A percentile compares a stretch with the other conserved stretches of the same genome.
phyloP scores from a whole-genome alignment of 192 early-diverging fungal species.

The Paraglomus brasilianum region DNA sequence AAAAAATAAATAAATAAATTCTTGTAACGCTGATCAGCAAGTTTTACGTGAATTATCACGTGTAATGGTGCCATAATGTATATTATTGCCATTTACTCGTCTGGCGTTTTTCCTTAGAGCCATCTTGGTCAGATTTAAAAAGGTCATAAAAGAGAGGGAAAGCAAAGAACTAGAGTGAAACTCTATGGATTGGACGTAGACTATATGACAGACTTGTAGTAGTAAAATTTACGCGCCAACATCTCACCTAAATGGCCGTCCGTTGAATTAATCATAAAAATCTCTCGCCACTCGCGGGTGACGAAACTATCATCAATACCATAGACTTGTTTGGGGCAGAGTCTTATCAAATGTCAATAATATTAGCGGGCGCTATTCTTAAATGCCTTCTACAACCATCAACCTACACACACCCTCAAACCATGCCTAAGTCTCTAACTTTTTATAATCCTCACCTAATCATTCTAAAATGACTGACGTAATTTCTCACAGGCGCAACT shows the following conservation, averaged over 20 bases:
- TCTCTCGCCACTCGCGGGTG: slow-evolving; percentile 51
- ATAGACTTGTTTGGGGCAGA: slow-evolving; percentile 83
- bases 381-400: not conserved
- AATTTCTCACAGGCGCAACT: slow-evolving; percentile 64
- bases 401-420: not conserved
- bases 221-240: too few relatives aligned
- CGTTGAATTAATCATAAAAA: slow-evolving; percentile 81
- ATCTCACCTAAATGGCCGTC: slow-evolving; percentile 78
- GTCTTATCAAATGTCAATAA: slow-evolving; percentile 57
- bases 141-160: slow-evolving; percentile 58
- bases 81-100: too few relatives aligned
- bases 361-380: not conserved
- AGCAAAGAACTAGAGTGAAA: slow-evolving; percentile 58
- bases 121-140: slow-evolving; percentile 28
- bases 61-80: too few relatives aligned
- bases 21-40: too few relatives aligned
- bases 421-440: not conserved
- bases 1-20: too few relatives aligned
- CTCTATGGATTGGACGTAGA: slow-evolving; percentile 71
- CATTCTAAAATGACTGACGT: slow-evolving; percentile 75
- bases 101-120: not conserved
- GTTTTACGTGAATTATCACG: too few relatives aligned
- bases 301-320: slow-evolving; percentile 82
- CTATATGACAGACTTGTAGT: slow-evolving; percentile 80
- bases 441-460: slow-evolving; percentile 43